A percentile compares a stretch with the other conserved stretches of the same genome.
Evolutionary conservation across 2,329 filamentous ascomycete species (phyloP).

Genomic region (Alternaria sp.): DNA sequence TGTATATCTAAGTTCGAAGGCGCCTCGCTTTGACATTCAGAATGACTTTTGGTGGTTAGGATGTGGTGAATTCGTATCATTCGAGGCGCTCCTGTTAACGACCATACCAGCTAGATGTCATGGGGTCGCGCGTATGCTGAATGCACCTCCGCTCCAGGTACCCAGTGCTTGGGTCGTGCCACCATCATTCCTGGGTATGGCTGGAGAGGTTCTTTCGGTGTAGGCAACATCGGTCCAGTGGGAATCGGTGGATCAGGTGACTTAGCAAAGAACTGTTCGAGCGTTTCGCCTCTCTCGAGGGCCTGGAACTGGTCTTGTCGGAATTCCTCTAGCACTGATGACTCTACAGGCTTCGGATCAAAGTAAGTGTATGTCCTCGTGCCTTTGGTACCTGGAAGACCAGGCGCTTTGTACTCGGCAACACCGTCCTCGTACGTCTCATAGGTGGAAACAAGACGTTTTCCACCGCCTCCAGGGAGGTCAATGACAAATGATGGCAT

Average conservation of each 20-base stretch:
- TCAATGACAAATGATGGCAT: slow-evolving; percentile 71
- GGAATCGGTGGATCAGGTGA: slow-evolving; percentile 2
- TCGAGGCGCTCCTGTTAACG: not conserved
- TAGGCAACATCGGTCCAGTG: not conserved
- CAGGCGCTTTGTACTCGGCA: slow-evolving; percentile 66
- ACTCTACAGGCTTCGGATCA: slow-evolving; percentile 56
- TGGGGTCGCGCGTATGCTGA: not conserved
- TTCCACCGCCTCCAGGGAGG: slow-evolving; percentile 70
- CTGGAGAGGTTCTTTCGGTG: not conserved
- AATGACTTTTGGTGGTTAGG: not conserved
- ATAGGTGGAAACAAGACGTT: slow-evolving; percentile 65
- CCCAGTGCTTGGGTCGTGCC: not conserved
- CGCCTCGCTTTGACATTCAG: not conserved
- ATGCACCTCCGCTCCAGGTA: not conserved
- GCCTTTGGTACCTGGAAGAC: slow-evolving; percentile 55
- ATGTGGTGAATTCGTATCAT: not conserved
- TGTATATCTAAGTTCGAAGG: not conserved
- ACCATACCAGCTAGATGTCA: not conserved
- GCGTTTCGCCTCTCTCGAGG: slow-evolving; percentile 17
- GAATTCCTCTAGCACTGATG: slow-evolving; percentile 17
- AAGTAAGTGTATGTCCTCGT: slow-evolving; percentile 63
- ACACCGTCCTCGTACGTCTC: slow-evolving; percentile 66
- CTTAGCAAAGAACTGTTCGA: slow-evolving; percentile 18
- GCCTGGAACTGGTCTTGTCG: slow-evolving; percentile 19
- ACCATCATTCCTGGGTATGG: slow-evolving; percentile 5